These are phyloP conservation scores for Epichloe scottii DNA, from an alignment of 2,329 filamentous ascomycete species.

Conservation along the genomic window DNA sequence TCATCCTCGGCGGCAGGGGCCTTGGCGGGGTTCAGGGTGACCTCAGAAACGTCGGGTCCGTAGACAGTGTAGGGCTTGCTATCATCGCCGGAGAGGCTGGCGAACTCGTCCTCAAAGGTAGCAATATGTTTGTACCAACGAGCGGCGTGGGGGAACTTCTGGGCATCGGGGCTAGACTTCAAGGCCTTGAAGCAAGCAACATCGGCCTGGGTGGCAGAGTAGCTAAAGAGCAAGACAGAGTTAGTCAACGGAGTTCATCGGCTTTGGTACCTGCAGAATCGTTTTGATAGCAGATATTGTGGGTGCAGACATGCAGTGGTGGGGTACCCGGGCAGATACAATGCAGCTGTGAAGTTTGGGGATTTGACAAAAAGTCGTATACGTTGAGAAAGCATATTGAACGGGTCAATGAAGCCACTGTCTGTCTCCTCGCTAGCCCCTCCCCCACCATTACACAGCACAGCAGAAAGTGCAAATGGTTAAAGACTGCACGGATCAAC, in stretches of 20 bases:
- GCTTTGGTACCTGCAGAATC: background rate
- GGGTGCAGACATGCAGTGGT: background rate
- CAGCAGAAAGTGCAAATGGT: background rate
- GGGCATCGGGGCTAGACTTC: constrained; percentile 58
- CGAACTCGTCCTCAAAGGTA: constrained; percentile 86
- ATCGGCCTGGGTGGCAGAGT: constrained; percentile 80
- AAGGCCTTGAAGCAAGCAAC: constrained; percentile 90
- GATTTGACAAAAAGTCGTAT: background rate
- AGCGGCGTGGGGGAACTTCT: constrained; percentile 86
- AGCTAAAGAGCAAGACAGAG: constrained; percentile 20
- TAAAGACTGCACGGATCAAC: background rate
- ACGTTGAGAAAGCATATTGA: background rate
- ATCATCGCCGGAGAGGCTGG: constrained; percentile 79
- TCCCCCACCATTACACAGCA: background rate
- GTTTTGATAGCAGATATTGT: background rate
- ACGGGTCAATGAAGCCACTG: background rate
- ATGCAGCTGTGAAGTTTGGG: background rate
- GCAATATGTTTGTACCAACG: constrained; percentile 99
- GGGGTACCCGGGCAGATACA: background rate
- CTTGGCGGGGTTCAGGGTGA: constrained; percentile 76
- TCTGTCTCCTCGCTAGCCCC: background rate
- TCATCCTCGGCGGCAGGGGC: constrained; percentile 54
- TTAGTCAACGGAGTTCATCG: background rate
- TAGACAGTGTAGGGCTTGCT: constrained; percentile 82
- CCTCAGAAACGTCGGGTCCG: constrained; percentile 69